phyloP scores from a whole-genome alignment of 768 basidiomycete species.

The Aureoboletus auriporus region DNA sequence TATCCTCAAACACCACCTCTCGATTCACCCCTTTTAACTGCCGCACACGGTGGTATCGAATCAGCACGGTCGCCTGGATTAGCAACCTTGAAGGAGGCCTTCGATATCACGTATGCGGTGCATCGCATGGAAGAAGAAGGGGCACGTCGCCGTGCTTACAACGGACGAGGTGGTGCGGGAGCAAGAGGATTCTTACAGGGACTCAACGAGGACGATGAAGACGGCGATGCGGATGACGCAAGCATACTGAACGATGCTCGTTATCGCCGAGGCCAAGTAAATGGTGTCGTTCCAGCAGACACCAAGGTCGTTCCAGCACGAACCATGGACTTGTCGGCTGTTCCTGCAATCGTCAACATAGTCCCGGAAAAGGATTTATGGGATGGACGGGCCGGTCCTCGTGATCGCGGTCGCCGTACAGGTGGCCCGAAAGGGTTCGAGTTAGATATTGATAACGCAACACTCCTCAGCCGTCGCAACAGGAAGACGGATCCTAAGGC shows the following conservation, averaged over 20 bases:
- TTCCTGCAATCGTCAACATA: conserved; percentile 9
- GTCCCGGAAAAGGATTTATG: conserved; percentile 30
- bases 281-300: conserved; percentile 2
- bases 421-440: conserved; percentile 55
- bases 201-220: conserved; percentile 93
- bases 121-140: conserved; percentile 99
- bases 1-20: conserved; percentile 45
- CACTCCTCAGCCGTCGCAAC: conserved; percentile 74
- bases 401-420: conserved; percentile 48
- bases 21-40: conserved; percentile 88
- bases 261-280: conserved; percentile 35
- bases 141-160: conserved; percentile 76
- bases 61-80: conserved; percentile 85
- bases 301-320: conserved; percentile 13
- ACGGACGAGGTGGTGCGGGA: conserved; percentile 75
- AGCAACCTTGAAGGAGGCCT: conserved; percentile 93
- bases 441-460: conserved; percentile 82
- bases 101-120: conserved; percentile 98
- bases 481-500: conserved; percentile 32
- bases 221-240: conserved; percentile 46
- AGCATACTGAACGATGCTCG: conserved; percentile 48
- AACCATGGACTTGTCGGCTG: conserved; percentile 1
- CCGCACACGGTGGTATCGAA: conserved; percentile 72
- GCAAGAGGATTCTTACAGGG: conserved; percentile 73
- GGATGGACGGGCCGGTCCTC: conserved; percentile 67